These are phyloP conservation scores for Leccinum disarticulatum DNA, from an alignment of 768 basidiomycete species.

Conservation along the genomic window DNA sequence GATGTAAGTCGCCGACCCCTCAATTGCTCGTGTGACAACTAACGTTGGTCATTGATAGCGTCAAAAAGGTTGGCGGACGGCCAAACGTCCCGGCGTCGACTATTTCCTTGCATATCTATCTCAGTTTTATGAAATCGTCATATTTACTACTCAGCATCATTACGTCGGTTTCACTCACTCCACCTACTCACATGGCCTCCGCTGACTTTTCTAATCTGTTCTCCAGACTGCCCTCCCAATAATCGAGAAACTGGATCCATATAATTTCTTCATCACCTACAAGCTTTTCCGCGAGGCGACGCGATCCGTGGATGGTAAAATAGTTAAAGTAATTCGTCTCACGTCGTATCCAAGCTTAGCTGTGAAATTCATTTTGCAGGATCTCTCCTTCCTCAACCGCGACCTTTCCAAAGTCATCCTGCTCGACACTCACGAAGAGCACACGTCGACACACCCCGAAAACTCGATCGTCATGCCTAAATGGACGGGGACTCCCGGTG, in stretches of 20 bases:
- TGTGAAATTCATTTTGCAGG: constrained; percentile 41
- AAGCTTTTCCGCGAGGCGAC: constrained; percentile 93
- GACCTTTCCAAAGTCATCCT: constrained; percentile 87
- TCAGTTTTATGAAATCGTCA: constrained; percentile 96
- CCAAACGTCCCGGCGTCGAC: constrained; percentile 96
- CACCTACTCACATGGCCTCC: background rate
- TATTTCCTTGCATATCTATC: constrained; percentile 98
- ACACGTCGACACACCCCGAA: constrained; percentile 77
- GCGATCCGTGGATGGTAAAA: constrained; percentile 73
- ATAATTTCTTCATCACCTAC: constrained; percentile 85
- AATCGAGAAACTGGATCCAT: constrained; percentile 92
- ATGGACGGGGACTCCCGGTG: constrained; percentile 81
- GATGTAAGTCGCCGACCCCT: constrained; percentile 62
- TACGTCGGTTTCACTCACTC: constrained; percentile 61
- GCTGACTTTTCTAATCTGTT: background rate
- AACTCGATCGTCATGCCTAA: constrained; percentile 82
- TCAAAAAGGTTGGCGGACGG: constrained; percentile 93
- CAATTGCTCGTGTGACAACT: background rate
- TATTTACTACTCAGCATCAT: constrained; percentile 88
- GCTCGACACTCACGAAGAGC: constrained; percentile 83
- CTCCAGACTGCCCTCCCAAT: constrained; percentile 81
- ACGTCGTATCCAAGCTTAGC: background rate
- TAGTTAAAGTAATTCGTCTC: constrained; percentile 68
- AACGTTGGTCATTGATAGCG: constrained; percentile 51
- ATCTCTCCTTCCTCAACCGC: constrained; percentile 92